Percentiles rank a stretch among this genome's conserved stretches.
Evolutionary conservation across 1,139 yeast genomes (phyloP).

Genomic region (Candida sojae): DNA sequence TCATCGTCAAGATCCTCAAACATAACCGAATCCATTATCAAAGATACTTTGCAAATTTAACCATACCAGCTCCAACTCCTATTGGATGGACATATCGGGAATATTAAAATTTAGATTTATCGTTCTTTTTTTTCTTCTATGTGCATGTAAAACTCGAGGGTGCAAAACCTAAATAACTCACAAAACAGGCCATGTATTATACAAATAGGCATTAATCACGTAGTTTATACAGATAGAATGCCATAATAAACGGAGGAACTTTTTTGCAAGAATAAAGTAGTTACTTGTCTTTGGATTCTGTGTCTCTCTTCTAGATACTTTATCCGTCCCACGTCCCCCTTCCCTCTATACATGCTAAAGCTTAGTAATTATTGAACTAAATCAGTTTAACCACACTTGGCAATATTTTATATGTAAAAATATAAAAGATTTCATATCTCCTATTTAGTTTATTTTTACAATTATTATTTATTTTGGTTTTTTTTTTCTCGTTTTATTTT

Average conservation of each 20-base stretch:
- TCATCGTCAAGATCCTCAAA: not conserved
- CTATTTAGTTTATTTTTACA: not conserved
- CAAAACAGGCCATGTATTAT: not conserved
- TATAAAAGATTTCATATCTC: not conserved
- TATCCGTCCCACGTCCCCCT: too few species aligned
- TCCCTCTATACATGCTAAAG: not conserved
- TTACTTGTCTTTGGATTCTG: too few species aligned
- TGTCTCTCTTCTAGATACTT: too few species aligned
- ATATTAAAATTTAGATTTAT: not conserved
- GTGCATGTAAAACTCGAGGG: not conserved
- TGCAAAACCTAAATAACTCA: not conserved
- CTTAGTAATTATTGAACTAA: not conserved
- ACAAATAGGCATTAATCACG: too few species aligned
- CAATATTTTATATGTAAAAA: not conserved
- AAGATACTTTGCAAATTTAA: not conserved
- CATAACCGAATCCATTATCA: not conserved
- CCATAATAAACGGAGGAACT: too few species aligned
- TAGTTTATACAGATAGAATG: too few species aligned
- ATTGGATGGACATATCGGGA: slow-evolving; percentile 3
- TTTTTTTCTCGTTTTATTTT: not conserved
- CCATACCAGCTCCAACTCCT: not conserved
- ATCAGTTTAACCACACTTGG: not conserved
- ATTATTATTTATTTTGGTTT: not conserved
- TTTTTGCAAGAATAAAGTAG: too few species aligned
- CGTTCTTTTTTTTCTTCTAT: not conserved